Base-by-base conservation (phyloP, 73 alveolate species). In the Stentor coeruleus region DNA sequence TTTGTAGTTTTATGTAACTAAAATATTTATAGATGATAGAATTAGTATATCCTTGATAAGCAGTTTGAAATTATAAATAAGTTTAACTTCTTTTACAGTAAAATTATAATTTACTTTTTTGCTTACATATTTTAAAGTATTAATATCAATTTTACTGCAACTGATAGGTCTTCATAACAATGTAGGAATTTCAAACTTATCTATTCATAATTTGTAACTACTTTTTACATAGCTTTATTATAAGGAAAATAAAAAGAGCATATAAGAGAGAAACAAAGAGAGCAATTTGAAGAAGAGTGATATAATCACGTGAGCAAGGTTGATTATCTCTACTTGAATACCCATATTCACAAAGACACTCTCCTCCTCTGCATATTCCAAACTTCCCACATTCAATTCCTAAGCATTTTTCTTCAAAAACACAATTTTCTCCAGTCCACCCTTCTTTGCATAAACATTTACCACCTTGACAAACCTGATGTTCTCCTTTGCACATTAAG, bases 331-430 rank as follows among this genome's bases (percentile, higher is more conserved):
- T 11, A 2, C 79, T 66, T 26, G 79, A 26, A 66, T 66, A 66
- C 2, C 79, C 79, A 31, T 66, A 20, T 2, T 66, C 37, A 66
- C 79, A 66, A 37, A 66, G 33, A 40, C 79, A 66, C 37, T 66
- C 39, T 20, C 79, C 79, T 1, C 15, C 14, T 26, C n/a, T 33
- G 33, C 79, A 66, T 28, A 26, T 66, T 2, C 79, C 79, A 66
- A 20, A 31, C 79, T 66, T 31, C 33, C 79, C 79, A 66, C 79
- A 66, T 1, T 66, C 79, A 3, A 26, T 2, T 1, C 14, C 36
- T 33, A 33, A 20, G 79, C 79, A 66, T 0, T 20, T 11, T 20
- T 31, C 37, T 33, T 20, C 42, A 11, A 20, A 37, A 28, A 11
- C 3, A 33, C 79, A 66, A 28, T 66, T 33, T 66, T 66, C 39